These are phyloP conservation scores for Wallacemonas collosoma DNA, from an alignment of 208 protist genomes.

Conservation along the genomic window DNA sequence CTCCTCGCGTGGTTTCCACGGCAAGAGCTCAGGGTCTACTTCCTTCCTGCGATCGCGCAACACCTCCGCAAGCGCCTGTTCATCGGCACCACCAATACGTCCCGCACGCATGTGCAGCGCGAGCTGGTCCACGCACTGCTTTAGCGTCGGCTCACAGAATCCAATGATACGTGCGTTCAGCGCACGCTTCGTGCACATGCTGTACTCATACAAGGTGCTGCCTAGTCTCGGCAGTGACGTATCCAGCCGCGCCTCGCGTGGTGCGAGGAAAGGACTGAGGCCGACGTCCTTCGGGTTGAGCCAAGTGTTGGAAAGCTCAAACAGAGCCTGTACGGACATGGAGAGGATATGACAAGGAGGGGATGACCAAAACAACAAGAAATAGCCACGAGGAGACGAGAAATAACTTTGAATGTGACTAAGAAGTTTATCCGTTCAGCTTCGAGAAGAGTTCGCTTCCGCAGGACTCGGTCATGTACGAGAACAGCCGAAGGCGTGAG, in stretches of 20 bases:
- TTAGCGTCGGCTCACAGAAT: conserved; percentile 82
- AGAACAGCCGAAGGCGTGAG: too few species aligned
- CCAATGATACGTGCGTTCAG: conserved; percentile 88
- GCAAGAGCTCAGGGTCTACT: conserved; percentile 57
- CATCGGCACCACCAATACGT: conserved; percentile 32
- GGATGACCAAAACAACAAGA: not conserved
- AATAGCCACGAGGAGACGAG: not conserved
- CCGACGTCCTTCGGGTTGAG: conserved; percentile 75
- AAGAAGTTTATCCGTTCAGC: too few species aligned
- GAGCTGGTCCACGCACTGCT: conserved; percentile 77
- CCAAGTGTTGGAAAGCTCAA: conserved; percentile 74
- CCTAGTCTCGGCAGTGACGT: conserved; percentile 33
- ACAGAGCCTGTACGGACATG: conserved; percentile 64
- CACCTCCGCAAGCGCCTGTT: conserved; percentile 33
- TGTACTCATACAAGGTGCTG: conserved; percentile 61
- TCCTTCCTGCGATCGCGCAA: conserved; percentile 47
- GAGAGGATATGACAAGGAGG: not conserved
- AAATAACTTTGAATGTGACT: too few species aligned
- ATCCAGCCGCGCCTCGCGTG: conserved; percentile 38
- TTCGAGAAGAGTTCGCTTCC: too few species aligned
- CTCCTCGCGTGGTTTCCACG: conserved; percentile 70
- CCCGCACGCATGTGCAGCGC: conserved; percentile 53
- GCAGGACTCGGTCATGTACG: too few species aligned
- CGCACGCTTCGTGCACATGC: conserved; percentile 74
- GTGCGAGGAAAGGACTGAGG: conserved; percentile 55